These are phyloP conservation scores for Fomitopsis betulina DNA, from an alignment of 1,284 basidiomycete genomes.

Conservation along the genomic window DNA sequence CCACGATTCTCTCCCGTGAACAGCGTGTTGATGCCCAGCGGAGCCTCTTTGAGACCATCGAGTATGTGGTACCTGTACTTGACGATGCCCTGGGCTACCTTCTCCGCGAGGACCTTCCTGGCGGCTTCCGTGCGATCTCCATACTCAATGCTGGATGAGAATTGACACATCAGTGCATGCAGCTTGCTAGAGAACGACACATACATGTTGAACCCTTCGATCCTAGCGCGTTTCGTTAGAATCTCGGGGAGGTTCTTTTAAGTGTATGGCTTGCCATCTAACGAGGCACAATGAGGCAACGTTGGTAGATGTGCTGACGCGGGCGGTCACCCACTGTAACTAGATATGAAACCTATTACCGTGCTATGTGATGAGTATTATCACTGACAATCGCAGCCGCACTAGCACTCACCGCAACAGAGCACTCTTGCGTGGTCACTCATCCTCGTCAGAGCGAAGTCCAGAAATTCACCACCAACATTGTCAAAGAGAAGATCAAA, in stretches of 20 bases:
- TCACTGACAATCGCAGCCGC: too few relatives aligned
- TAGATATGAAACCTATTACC: constrained; percentile 67
- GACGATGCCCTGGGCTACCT: constrained; percentile 63
- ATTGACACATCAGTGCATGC: too few relatives aligned
- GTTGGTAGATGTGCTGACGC: too few relatives aligned
- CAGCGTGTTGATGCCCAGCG: constrained; percentile 55
- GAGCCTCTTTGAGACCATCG: constrained; percentile 69
- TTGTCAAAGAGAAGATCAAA: constrained; percentile 86
- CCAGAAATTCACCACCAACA: constrained; percentile 81
- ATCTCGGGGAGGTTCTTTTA: constrained; percentile 18
- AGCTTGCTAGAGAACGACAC: too few relatives aligned
- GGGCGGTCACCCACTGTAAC: constrained; percentile 55
- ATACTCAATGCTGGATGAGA: too few relatives aligned
- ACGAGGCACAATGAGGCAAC: too few relatives aligned
- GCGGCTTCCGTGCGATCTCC: too few relatives aligned
- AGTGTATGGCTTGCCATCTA: too few relatives aligned
- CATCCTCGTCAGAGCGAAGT: constrained; percentile 68
- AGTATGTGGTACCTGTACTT: constrained; percentile 79
- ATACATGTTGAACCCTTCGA: too few relatives aligned
- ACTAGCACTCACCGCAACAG: constrained; percentile 55
- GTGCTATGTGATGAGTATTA: not conserved
- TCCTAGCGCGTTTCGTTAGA: too few relatives aligned
- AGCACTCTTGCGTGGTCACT: constrained; percentile 75
- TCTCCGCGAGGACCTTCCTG: constrained; percentile 24
- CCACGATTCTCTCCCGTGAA: too few relatives aligned